Conservation (phyloP, 129 eudicot genomes). For the Pseudognaphalium luteoalbum region DNA sequence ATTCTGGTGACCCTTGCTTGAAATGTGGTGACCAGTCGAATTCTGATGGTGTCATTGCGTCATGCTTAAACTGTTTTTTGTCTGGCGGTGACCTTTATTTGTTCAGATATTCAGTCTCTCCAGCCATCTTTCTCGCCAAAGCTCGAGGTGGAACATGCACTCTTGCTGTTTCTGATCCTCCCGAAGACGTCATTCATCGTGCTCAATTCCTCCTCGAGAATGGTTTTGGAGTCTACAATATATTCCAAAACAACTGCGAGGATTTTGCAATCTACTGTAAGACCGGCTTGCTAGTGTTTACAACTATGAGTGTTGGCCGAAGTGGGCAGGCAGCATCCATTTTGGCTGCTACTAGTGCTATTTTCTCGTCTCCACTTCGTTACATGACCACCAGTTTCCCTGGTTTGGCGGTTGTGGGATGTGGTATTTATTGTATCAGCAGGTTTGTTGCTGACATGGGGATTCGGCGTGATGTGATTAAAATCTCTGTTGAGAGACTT, state of each 20-base stretch:
- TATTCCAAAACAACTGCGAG: slow-evolving; percentile 92
- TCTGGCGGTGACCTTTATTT: slow-evolving; percentile 70
- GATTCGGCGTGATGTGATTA: slow-evolving; percentile 74
- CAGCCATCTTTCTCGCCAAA: slow-evolving; percentile 71
- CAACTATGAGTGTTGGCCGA: slow-evolving; percentile 71
- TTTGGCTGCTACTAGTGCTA: slow-evolving; percentile 75
- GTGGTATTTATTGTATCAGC: slow-evolving; percentile 72
- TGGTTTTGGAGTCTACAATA: slow-evolving; percentile 81
- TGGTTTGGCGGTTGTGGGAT: slow-evolving; percentile 77
- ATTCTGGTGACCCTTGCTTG: slow-evolving; percentile 60
- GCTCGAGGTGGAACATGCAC: slow-evolving; percentile 98
- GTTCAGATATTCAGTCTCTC: slow-evolving; percentile 59
- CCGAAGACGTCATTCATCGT: slow-evolving; percentile 70
- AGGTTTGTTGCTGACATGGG: slow-evolving; percentile 80
- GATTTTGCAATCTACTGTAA: slow-evolving; percentile 93
- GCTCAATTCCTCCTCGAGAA: slow-evolving; percentile 72
- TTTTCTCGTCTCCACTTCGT: slow-evolving; percentile 78
- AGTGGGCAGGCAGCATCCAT: slow-evolving; percentile 81
- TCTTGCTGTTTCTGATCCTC: slow-evolving; percentile 69
- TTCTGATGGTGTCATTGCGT: slow-evolving; percentile 69
- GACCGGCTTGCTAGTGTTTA: slow-evolving; percentile 70
- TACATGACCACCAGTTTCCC: slow-evolving; percentile 61
- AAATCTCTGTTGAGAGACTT: slow-evolving; percentile 75
- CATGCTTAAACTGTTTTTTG: slow-evolving; percentile 93
- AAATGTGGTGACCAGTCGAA: slow-evolving; percentile 76